Conservation (phyloP, 2,329 filamentous ascomycete genomes). For the Aspergillus costaricaensis region DNA sequence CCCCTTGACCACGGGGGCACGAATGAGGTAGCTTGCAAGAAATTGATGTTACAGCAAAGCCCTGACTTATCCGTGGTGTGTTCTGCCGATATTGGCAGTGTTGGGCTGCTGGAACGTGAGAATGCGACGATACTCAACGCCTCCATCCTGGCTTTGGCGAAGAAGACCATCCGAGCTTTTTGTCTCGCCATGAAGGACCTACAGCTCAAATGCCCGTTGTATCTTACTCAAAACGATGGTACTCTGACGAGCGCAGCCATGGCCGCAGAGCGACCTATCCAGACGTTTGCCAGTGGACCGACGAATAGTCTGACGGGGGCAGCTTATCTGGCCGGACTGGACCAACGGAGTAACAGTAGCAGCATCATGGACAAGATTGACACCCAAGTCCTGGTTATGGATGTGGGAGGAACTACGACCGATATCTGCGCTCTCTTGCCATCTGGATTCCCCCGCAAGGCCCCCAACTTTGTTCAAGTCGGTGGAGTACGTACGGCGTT, state of each 20-base stretch:
- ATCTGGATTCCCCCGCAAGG: slow-evolving; percentile 62
- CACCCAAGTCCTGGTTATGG: slow-evolving; percentile 50
- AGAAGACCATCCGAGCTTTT: slow-evolving; percentile 49
- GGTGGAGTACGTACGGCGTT: slow-evolving; percentile 63
- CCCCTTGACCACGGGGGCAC: slow-evolving; percentile 54
- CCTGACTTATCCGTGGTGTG: slow-evolving; percentile 44
- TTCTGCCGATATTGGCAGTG: slow-evolving; percentile 54
- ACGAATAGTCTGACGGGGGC: slow-evolving; percentile 58
- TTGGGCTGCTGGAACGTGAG: slow-evolving; percentile 53
- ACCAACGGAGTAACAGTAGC: background rate
- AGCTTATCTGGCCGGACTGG: slow-evolving; percentile 33
- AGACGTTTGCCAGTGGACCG: slow-evolving; percentile 55
- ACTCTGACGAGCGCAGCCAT: slow-evolving; percentile 51
- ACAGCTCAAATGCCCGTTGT: slow-evolving; percentile 49
- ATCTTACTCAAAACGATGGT: slow-evolving; percentile 57
- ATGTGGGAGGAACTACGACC: slow-evolving; percentile 64
- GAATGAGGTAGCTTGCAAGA: slow-evolving; percentile 17
- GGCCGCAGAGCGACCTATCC: slow-evolving; percentile 52
- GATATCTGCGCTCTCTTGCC: slow-evolving; percentile 61
- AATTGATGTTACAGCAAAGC: slow-evolving; percentile 8
- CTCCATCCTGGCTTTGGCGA: slow-evolving; percentile 49
- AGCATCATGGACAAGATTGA: background rate
- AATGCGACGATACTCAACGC: slow-evolving; percentile 56
- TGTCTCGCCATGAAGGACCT: slow-evolving; percentile 49
- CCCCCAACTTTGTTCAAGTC: slow-evolving; percentile 60